A percentile compares a stretch with the other conserved stretches of the same genome.
phyloP scores from a whole-genome alignment of 345 rosid genomes.

The Rhodamnia rubescens region DNA sequence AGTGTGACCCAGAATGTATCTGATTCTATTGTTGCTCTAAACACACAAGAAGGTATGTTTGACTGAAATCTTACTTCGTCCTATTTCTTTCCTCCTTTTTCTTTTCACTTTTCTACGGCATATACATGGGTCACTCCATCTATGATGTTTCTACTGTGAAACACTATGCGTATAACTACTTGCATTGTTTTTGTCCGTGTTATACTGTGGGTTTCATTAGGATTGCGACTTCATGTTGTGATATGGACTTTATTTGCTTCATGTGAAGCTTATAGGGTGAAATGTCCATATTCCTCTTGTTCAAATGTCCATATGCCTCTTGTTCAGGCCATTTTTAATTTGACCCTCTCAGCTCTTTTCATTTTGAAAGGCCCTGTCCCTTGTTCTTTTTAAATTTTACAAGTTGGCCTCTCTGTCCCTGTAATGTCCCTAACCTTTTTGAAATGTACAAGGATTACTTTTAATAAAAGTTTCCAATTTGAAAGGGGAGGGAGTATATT shows the following conservation, averaged over 20 bases:
- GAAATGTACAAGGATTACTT: background rate
- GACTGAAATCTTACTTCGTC: background rate
- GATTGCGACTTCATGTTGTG: background rate
- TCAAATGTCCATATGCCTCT: background rate
- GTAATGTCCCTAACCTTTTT: background rate
- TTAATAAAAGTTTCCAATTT: background rate
- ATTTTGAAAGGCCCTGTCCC: background rate
- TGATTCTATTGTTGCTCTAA: conserved; percentile 63
- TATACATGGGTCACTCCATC: background rate
- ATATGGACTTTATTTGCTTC: background rate
- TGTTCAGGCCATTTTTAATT: background rate
- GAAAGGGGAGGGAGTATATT: background rate
- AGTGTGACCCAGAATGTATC: conserved; percentile 81
- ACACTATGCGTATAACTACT: background rate
- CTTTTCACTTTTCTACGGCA: background rate
- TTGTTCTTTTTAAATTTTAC: background rate
- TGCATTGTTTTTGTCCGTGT: background rate
- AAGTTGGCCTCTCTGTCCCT: background rate
- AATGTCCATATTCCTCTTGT: background rate
- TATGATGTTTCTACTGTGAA: background rate
- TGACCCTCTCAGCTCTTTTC: background rate
- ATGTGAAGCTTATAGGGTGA: background rate
- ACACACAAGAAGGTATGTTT: conserved; percentile 67
- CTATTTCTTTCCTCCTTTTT: background rate
- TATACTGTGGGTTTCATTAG: background rate